Conservation (phyloP, 345 rosid genomes). For the Syzygium jambos region DNA sequence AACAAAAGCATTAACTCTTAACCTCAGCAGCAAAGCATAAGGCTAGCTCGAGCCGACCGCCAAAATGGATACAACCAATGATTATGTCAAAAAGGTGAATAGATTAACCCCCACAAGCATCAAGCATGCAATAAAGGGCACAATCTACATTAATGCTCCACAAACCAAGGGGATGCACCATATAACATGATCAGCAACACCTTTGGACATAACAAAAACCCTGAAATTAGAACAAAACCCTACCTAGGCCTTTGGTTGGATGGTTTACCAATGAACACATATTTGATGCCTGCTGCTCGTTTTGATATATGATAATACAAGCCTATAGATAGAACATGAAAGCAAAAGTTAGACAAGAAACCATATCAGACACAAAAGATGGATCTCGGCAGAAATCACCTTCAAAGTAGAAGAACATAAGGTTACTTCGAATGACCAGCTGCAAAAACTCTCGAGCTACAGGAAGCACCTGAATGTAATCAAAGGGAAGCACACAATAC, state of each 20-base stretch:
- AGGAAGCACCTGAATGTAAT: conserved; percentile 56
- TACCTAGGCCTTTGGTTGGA: conserved; percentile 93
- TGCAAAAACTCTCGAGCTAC: conserved; percentile 73
- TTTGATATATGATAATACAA: conserved; percentile 90
- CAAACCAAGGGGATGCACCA: neutral
- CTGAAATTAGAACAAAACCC: neutral
- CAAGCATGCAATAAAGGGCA: neutral
- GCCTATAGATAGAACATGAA: conserved; percentile 29
- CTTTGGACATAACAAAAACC: neutral
- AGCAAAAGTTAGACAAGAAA: neutral
- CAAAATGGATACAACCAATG: neutral
- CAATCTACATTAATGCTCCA: neutral
- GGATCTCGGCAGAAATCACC: conserved; percentile 38
- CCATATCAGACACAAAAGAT: neutral
- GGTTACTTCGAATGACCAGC: conserved; percentile 72
- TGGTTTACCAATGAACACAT: conserved; percentile 89
- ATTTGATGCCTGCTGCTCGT: conserved; percentile 75
- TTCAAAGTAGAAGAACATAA: conserved; percentile 98
- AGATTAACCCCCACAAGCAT: neutral
- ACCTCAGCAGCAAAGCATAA: neutral
- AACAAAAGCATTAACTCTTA: neutral
- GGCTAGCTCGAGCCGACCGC: neutral
- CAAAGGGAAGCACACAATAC: neutral
- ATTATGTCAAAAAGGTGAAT: neutral
- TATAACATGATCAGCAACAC: neutral